Conservation (phyloP, 805 yeast species). For the Yamadazyma laniorum region DNA sequence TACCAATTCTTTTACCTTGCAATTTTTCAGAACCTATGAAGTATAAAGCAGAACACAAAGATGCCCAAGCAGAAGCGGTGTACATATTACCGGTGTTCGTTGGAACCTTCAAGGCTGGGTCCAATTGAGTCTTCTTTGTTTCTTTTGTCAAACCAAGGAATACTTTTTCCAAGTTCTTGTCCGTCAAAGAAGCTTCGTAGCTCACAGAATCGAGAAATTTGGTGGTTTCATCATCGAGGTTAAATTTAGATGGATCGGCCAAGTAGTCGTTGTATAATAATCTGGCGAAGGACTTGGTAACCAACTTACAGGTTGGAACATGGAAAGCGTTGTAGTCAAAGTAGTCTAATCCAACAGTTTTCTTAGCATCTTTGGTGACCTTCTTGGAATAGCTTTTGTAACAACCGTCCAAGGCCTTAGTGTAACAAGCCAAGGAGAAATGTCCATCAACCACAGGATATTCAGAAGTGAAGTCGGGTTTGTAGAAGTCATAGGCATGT, state of each 20-base stretch:
- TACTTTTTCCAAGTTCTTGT: constrained; percentile 79
- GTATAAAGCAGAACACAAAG: constrained; percentile 77
- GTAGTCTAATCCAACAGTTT: constrained; percentile 62
- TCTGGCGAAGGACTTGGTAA: constrained; percentile 89
- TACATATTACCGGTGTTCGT: constrained; percentile 98
- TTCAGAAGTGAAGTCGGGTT: constrained; percentile 94
- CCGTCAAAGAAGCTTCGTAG: constrained; percentile 77
- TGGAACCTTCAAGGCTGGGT: constrained; percentile 80
- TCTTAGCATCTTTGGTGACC: constrained; percentile 46
- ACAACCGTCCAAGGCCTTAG: constrained; percentile 86
- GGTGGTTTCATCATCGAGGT: constrained; percentile 49
- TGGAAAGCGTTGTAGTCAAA: constrained; percentile 97
- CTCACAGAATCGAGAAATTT: constrained; percentile 50
- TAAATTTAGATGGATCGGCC: constrained; percentile 61
- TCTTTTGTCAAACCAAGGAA: constrained; percentile 78
- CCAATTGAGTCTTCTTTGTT: constrained; percentile 62
- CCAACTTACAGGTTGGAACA: constrained; percentile 96
- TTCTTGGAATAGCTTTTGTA: constrained; percentile 81
- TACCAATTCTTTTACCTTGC: constrained; percentile 81
- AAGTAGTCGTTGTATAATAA: constrained; percentile 83
- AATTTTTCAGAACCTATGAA: constrained; percentile 71
- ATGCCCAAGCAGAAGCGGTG: constrained; percentile 89
- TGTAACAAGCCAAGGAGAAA: constrained; percentile 89
- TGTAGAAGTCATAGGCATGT: constrained; percentile 96
- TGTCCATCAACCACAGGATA: constrained; percentile 98